Percentiles rank a stretch among this genome's conserved stretches.
Conservation (phyloP, 129 eudicot species). For the Deinandra increscens region DNA sequence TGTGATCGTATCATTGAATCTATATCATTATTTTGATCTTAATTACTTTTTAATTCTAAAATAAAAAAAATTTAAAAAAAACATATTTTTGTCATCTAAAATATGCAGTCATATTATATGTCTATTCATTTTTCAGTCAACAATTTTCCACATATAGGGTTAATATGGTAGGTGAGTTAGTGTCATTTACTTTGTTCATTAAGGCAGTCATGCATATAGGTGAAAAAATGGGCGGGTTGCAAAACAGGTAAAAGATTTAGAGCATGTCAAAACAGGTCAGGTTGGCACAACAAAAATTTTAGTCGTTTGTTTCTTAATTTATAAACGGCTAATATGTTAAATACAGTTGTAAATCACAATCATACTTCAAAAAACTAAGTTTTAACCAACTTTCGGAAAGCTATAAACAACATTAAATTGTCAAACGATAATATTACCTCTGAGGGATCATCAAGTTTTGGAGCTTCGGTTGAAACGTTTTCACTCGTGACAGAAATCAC, state of each 20-base stretch:
- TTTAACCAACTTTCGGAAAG: neutral
- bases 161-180: neutral
- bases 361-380: neutral
- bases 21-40: neutral
- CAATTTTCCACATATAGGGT: neutral
- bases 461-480: conserved; percentile 34
- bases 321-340: neutral
- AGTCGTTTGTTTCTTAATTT: neutral
- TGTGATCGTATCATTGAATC: neutral
- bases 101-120: neutral
- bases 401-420: neutral
- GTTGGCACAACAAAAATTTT: neutral
- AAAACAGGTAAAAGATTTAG: neutral
- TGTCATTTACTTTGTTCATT: neutral
- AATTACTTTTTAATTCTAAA: neutral
- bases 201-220: neutral
- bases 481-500: conserved; percentile 36
- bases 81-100: neutral
- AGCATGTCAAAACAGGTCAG: neutral
- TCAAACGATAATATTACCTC: conserved; percentile 41
- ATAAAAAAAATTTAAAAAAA: neutral
- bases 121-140: neutral
- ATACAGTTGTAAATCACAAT: neutral
- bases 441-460: conserved; percentile 34
- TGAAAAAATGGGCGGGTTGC: neutral